Percentiles rank a stretch among this genome's conserved stretches.
Conservation (phyloP, 768 basidiomycete species). For the Mycena capillaripes region DNA sequence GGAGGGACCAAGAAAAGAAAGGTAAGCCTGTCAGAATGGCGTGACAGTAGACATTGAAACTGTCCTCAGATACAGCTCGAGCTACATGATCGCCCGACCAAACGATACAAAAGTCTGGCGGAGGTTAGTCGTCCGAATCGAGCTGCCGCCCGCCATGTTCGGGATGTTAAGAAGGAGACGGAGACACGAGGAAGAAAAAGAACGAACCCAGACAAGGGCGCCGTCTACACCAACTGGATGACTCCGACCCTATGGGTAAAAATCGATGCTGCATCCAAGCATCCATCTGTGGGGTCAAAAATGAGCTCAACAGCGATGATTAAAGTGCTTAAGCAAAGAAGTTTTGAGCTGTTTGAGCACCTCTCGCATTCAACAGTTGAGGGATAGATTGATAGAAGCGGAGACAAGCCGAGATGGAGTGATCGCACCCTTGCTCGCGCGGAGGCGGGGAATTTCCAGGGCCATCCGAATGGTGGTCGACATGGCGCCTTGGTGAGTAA, state of each 20-base stretch:
- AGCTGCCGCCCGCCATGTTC: background rate
- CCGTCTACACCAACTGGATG: constrained; percentile 9
- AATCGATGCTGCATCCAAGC: background rate
- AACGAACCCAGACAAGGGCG: background rate
- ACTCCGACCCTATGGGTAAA: background rate
- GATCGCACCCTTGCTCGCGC: background rate
- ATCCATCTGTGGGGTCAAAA: background rate
- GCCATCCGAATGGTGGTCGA: constrained; percentile 30
- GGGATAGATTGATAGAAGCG: constrained; percentile 4
- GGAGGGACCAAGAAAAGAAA: constrained; percentile 9
- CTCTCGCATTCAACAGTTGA: background rate
- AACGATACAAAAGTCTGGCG: background rate
- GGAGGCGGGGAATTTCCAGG: constrained; percentile 24
- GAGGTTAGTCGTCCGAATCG: background rate
- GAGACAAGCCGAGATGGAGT: constrained; percentile 4
- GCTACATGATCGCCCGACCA: background rate
- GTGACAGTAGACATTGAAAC: background rate
- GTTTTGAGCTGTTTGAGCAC: background rate
- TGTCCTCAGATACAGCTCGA: background rate
- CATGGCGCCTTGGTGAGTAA: constrained; percentile 27
- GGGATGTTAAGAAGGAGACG: background rate
- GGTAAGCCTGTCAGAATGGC: background rate
- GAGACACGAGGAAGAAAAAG: constrained; percentile 6
- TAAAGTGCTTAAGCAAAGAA: background rate
- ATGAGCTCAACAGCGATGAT: background rate